Conservation (phyloP, 1,284 basidiomycete genomes). For the Albatrellus sp. region DNA sequence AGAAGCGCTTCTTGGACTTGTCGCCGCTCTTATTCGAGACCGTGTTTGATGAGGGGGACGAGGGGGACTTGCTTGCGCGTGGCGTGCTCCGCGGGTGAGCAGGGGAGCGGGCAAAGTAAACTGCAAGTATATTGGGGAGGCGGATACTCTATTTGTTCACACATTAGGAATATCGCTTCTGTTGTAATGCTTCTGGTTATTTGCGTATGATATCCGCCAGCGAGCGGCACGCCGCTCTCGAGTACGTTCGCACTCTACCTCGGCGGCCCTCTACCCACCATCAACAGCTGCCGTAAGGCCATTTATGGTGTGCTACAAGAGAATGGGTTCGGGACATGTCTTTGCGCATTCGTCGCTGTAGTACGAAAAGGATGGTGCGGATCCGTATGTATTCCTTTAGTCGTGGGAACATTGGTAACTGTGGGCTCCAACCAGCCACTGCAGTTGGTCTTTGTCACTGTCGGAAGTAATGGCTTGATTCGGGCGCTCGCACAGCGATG, state of each 20-base stretch:
- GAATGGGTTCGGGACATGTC: slow-evolving; percentile 42
- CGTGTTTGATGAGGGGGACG: slow-evolving; percentile 52
- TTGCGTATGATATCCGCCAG: too few relatives aligned
- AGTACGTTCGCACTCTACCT: slow-evolving; percentile 40
- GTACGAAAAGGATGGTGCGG: too few relatives aligned
- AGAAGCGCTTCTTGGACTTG: slow-evolving; percentile 63
- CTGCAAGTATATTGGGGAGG: slow-evolving; percentile 31
- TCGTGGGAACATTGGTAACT: too few relatives aligned
- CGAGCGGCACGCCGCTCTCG: slow-evolving; percentile 25
- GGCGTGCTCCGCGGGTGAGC: slow-evolving; percentile 41
- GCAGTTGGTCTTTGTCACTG: too few relatives aligned
- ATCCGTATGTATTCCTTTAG: too few relatives aligned
- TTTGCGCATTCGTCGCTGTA: too few relatives aligned
- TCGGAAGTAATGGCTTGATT: too few relatives aligned
- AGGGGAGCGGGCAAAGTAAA: slow-evolving; percentile 43
- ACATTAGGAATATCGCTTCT: too few relatives aligned
- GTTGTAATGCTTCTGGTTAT: too few relatives aligned
- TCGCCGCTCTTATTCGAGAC: slow-evolving; percentile 61
- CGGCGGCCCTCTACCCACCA: slow-evolving; percentile 56
- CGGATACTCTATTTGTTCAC: too few relatives aligned
- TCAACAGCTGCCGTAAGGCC: slow-evolving; percentile 44
- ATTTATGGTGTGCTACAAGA: slow-evolving; percentile 43
- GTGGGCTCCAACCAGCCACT: too few relatives aligned
- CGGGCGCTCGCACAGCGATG: too few relatives aligned
- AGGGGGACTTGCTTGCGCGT: slow-evolving; percentile 47